phyloP scores from a whole-genome alignment of 352 stramenopile species.

The Globisporangium barbulae region DNA sequence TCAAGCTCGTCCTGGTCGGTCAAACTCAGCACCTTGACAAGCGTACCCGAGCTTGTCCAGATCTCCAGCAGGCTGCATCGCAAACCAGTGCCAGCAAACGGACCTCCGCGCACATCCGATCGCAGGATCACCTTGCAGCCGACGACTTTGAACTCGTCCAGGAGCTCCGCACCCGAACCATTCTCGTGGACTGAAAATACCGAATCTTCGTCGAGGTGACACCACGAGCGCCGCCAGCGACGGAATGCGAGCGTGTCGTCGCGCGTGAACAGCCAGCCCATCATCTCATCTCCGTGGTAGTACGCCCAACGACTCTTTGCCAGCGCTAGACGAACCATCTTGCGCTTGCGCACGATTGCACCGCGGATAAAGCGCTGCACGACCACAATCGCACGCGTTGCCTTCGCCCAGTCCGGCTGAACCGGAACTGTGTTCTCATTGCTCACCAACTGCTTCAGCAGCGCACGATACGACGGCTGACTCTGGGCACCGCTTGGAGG shows the following conservation, averaged over 20 bases:
- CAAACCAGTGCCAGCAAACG: constrained; percentile 28
- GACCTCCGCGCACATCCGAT: constrained; percentile 42
- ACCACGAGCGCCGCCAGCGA: constrained; percentile 81
- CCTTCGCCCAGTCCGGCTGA: constrained; percentile 67
- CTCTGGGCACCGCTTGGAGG: constrained; percentile 23
- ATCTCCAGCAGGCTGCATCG: constrained; percentile 55
- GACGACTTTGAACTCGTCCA: constrained; percentile 63
- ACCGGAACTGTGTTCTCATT: constrained; percentile 38
- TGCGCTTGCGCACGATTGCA: constrained; percentile 60
- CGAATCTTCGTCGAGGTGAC: constrained; percentile 66
- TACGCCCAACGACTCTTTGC: constrained; percentile 54
- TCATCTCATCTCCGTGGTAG: constrained; percentile 56
- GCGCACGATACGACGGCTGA: constrained; percentile 66
- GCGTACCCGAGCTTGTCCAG: constrained; percentile 34
- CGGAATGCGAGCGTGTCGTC: constrained; percentile 84
- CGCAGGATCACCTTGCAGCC: constrained; percentile 70
- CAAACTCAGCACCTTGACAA: constrained; percentile 67
- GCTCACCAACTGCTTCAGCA: constrained; percentile 77
- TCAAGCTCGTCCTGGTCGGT: constrained; percentile 55
- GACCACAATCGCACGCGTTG: constrained; percentile 68
- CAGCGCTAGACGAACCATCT: constrained; percentile 58
- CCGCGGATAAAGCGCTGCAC: constrained; percentile 82
- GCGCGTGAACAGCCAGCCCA: constrained; percentile 82
- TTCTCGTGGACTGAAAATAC: constrained; percentile 73
- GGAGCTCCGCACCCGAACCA: constrained; percentile 53